Conservation (phyloP, 257 asterid genomes). For the Coffea eugenioides region DNA sequence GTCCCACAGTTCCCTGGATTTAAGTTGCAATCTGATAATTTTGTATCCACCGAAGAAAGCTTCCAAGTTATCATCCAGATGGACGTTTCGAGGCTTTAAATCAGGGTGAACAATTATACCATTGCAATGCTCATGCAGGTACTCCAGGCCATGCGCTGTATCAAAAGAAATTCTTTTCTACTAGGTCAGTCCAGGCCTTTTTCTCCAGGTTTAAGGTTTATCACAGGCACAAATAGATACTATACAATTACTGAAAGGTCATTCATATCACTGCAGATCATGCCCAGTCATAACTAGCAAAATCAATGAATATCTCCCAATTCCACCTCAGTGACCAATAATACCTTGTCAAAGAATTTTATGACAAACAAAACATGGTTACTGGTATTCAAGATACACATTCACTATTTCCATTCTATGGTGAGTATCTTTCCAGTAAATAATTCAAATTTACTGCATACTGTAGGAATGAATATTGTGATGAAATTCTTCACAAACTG, state of each 20-base stretch:
- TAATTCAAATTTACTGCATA: neutral
- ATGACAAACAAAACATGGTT: neutral
- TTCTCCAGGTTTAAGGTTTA: slow-evolving; percentile 80
- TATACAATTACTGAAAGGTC: neutral
- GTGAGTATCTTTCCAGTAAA: neutral
- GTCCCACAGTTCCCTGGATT: too few species aligned
- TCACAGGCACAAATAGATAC: neutral
- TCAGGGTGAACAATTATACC: too few species aligned
- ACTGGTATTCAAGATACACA: neutral
- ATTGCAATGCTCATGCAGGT: too few species aligned
- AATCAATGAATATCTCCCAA: neutral
- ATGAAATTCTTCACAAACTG: neutral
- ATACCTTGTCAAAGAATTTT: neutral
- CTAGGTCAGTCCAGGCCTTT: slow-evolving; percentile 43
- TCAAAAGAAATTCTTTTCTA: too few species aligned
- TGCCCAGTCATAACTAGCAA: neutral
- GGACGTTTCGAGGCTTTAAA: slow-evolving; percentile 10
- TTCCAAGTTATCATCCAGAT: too few species aligned
- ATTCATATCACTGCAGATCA: neutral
- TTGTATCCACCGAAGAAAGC: too few species aligned
- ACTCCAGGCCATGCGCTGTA: too few species aligned
- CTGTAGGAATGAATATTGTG: neutral
- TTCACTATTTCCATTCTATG: neutral
- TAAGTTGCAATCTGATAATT: too few species aligned
- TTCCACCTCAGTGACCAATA: neutral